These are phyloP conservation scores for Solanum appendiculatum DNA, from an alignment of 257 asterid species.

Conservation along the genomic window DNA sequence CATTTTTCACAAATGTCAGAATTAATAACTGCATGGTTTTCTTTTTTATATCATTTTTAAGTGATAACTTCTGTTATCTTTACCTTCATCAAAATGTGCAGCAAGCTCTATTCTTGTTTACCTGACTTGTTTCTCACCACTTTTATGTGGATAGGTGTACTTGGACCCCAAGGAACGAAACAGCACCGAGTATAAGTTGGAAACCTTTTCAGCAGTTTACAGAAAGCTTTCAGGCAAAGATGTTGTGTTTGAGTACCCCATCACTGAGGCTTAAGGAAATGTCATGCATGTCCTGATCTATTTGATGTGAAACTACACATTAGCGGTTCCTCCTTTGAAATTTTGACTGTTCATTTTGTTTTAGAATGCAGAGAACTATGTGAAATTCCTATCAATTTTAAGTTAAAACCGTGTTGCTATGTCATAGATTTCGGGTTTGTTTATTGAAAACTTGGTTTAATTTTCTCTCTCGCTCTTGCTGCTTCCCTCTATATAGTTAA, in stretches of 20 bases:
- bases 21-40: not conserved
- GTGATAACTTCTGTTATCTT: not conserved
- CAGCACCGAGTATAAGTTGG: constrained; percentile 18
- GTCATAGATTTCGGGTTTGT: not conserved
- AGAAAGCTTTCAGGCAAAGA: constrained; percentile 41
- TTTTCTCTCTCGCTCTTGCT: not conserved
- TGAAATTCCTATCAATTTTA: not conserved
- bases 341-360: constrained; percentile 1
- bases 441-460: not conserved
- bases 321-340: not conserved
- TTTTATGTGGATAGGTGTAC: not conserved
- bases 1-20: not conserved
- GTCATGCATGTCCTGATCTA: not conserved
- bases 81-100: not conserved
- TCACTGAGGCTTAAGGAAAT: constrained; percentile 2
- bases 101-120: not conserved
- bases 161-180: constrained; percentile 6
- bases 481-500: not conserved
- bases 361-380: constrained; percentile 7
- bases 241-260: constrained; percentile 37
- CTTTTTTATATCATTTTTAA: not conserved
- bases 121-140: not conserved
- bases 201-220: constrained; percentile 34
- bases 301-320: not conserved
- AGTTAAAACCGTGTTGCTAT: not conserved